Conservation (phyloP, 2,329 filamentous ascomycete species). For the Colletotrichum zoysiae region DNA sequence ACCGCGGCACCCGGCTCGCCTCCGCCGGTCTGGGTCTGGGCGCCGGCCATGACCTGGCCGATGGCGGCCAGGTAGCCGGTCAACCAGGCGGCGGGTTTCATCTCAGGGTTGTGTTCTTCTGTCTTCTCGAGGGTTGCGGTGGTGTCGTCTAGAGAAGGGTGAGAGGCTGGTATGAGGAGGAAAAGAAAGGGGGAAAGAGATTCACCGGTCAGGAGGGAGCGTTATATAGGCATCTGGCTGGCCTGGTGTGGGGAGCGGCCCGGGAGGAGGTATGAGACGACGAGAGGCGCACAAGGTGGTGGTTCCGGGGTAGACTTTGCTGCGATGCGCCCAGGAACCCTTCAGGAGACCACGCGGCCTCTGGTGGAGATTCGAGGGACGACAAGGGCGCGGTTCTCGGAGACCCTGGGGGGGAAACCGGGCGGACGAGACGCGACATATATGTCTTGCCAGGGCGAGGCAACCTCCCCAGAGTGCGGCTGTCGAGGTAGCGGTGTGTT, state of each 20-base stretch:
- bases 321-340: not conserved
- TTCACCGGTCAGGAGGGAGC: not conserved
- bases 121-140: not conserved
- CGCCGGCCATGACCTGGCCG: not conserved
- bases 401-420: not conserved
- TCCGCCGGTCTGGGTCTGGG: not conserved
- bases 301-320: not conserved
- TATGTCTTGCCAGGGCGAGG: not conserved
- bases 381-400: too few relatives aligned
- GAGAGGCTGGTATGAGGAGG: not conserved
- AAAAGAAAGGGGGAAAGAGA: not conserved
- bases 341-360: not conserved
- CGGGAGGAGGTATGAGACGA: not conserved
- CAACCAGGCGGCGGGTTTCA: not conserved
- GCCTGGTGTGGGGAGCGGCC: not conserved
- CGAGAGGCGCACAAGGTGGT: slow-evolving; percentile 1
- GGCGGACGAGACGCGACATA: not conserved
- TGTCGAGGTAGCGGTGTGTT: not conserved
- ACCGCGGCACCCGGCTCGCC: too few relatives aligned
- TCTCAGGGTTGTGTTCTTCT: not conserved
- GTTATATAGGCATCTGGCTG: slow-evolving; percentile 1
- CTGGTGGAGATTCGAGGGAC: not conserved
- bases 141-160: not conserved
- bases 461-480: not conserved
- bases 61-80: slow-evolving; percentile 2